Evolutionary conservation across 2,329 filamentous ascomycete species (phyloP).

Genomic region (Berkeleyomyces basicola): DNA sequence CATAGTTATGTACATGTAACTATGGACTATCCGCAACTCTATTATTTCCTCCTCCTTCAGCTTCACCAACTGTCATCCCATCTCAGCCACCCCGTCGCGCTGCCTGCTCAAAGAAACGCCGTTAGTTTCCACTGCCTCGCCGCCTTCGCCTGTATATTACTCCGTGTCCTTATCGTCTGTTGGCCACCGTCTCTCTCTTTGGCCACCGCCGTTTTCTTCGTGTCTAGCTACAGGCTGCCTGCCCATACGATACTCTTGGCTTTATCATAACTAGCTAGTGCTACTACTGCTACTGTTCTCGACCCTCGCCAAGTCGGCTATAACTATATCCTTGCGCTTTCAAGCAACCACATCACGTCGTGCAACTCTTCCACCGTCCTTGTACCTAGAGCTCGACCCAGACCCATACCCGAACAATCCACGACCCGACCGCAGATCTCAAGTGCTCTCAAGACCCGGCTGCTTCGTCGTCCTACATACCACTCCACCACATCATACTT

Average conservation of each 20-base stretch:
- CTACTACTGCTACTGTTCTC: not conserved
- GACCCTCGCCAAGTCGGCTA: not conserved
- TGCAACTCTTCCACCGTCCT: too few species aligned
- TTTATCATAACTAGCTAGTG: too few species aligned
- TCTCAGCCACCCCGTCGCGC: not conserved
- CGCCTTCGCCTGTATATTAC: too few species aligned
- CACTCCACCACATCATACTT: not conserved
- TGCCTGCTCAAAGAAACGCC: not conserved
- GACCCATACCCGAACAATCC: too few species aligned
- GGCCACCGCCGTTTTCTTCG: not conserved
- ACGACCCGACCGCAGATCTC: too few species aligned
- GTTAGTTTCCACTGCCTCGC: not conserved
- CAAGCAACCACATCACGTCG: not conserved
- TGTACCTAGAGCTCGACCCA: too few species aligned
- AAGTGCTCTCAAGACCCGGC: not conserved
- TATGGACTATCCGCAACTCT: too few species aligned
- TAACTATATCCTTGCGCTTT: not conserved
- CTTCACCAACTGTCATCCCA: too few species aligned
- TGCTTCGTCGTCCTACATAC: not conserved
- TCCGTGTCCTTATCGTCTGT: too few species aligned
- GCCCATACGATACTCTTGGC: not conserved
- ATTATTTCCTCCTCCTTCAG: too few species aligned
- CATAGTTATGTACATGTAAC: too few species aligned
- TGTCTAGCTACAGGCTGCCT: not conserved
- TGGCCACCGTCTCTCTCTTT: too few species aligned